Evolutionary conservation across 1,284 basidiomycete genomes (phyloP), one percentile per base, ranked within the genome.

Genomic region (Rhizoctonia solani): DNA sequence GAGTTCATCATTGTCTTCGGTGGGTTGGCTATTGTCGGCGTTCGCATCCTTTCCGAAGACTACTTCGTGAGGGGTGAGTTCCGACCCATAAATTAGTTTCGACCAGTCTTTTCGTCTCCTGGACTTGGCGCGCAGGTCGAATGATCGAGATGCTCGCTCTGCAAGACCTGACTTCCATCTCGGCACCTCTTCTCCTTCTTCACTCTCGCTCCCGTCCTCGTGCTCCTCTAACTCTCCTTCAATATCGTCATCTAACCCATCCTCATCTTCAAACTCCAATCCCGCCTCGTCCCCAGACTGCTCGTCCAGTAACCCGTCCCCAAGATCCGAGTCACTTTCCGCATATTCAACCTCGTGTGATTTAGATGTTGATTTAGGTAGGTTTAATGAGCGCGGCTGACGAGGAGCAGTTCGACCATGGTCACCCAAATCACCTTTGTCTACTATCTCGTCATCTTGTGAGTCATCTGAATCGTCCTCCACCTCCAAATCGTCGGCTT

Each of bases 141-240:
- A 83, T 14, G 81, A 77, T 4, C 80, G 78, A 13, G 81, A 79
- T 0, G 92, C 92, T 63, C 83, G 82, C 16, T 80, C 79, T 0
- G 85, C 80, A 1, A 96, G 80, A 73, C 90, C 83, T n/a, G 76
- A 74, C 77, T 95, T 96, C 93, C 93, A 96, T 71, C 79, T 79
- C 0, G 92, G 92, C 3, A 78, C 78, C 47, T 78, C 75, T 19
- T 77, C 69, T 9, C 81, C 81, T 11, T 77, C 78, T 30, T 77
- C 79, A 3, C 80, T 82, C 3, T 71, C 74, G 30, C 46, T 32
- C 30, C 68, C 67, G 19, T 63, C 67, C 13, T 73, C 74, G 39
- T 72, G 74, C 54, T 72, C 75, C 11, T 75, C n/a, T n/a, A n/a
- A n/a, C n/a, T n/a, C n/a, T n/a, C n/a, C 79, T 21, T 80, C 80